phyloP scores from a whole-genome alignment of 257 asterid species.

The Solanum lycopersicoides region DNA sequence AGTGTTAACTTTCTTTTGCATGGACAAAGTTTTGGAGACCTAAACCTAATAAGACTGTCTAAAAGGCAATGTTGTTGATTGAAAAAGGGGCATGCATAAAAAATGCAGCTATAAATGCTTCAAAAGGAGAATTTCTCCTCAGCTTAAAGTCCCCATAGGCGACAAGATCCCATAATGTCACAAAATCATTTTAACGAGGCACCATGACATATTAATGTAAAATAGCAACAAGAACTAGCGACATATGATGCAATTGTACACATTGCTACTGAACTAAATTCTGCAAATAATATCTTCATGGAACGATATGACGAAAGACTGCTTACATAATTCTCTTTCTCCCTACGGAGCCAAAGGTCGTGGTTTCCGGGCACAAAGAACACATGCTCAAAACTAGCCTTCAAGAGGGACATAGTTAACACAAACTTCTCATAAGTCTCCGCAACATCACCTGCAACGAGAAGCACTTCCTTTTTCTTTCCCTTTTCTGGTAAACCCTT shows the following conservation, averaged over 20 bases:
- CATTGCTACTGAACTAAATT: neutral
- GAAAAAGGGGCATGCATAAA: neutral
- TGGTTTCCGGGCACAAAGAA: conserved; percentile 87
- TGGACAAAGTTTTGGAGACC: neutral
- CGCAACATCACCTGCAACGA: conserved; percentile 90
- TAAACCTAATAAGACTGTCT: neutral
- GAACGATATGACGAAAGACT: neutral
- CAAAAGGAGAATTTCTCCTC: neutral
- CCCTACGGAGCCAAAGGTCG: conserved; percentile 82
- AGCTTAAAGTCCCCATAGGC: neutral
- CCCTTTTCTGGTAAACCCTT: conserved; percentile 22
- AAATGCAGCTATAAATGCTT: neutral
- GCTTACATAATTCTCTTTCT: conserved; percentile 35
- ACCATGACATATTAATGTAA: neutral
- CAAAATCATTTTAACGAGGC: neutral
- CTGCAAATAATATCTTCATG: neutral
- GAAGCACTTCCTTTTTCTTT: conserved; percentile 34
- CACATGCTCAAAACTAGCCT: conserved; percentile 53
- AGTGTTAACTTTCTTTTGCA: neutral
- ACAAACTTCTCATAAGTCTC: conserved; percentile 59
- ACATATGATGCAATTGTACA: neutral
- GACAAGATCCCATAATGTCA: neutral
- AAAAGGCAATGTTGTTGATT: neutral
- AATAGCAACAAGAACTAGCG: neutral
- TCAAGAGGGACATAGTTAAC: conserved; percentile 58